phyloP scores from a whole-genome alignment of 768 basidiomycete species.

The Pulveroboletus frians region DNA sequence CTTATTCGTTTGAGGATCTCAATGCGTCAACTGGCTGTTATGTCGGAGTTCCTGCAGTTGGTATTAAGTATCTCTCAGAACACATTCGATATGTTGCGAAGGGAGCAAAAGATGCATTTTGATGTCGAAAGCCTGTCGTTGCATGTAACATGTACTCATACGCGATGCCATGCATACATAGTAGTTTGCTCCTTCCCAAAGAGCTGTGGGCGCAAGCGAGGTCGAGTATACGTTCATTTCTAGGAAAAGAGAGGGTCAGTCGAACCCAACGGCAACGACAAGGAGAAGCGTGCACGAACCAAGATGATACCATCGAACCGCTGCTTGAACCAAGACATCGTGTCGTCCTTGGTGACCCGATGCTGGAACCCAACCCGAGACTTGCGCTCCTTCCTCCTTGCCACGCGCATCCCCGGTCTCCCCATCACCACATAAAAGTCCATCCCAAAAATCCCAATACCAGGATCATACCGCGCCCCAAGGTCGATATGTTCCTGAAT shows the following conservation, averaged over 20 bases:
- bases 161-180: constrained; percentile 21
- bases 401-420: constrained; percentile 87
- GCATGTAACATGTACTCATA: constrained; percentile 25
- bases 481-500: constrained; percentile 99
- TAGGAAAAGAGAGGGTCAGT: constrained; percentile 2
- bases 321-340: constrained; percentile 99
- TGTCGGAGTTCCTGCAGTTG: too few species aligned
- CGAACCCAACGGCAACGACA: neutral
- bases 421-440: constrained; percentile 99
- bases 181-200: constrained; percentile 1
- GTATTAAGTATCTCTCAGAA: neutral
- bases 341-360: constrained; percentile 93
- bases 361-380: constrained; percentile 83
- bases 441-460: constrained; percentile 99
- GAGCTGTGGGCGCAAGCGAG: neutral
- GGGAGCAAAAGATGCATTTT: constrained; percentile 16
- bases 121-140: constrained; percentile 17
- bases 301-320: constrained; percentile 97
- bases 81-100: neutral
- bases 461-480: constrained; percentile 96
- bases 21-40: neutral
- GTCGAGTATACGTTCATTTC: constrained; percentile 23
- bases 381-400: constrained; percentile 85
- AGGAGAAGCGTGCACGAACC: constrained; percentile 42
- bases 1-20: neutral